Conservation (phyloP, 192 early-diverging fungal species). For the Mortierella claussenii region DNA sequence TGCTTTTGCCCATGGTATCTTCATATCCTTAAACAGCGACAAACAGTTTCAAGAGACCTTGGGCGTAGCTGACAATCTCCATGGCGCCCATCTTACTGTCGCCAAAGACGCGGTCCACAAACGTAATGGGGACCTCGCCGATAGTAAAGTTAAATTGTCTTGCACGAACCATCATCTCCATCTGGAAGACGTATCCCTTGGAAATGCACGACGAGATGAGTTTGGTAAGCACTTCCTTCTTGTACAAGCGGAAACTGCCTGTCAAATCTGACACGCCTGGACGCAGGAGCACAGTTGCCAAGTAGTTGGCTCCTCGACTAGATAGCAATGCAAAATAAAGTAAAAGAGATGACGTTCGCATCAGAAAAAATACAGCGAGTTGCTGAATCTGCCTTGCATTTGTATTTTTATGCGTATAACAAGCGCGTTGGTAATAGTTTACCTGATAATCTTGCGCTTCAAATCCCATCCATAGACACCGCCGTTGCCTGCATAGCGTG, state of each 20-base stretch:
- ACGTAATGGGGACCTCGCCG: conserved; percentile 96
- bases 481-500: conserved; percentile 87
- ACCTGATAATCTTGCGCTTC: conserved; percentile 92
- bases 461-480: conserved; percentile 99
- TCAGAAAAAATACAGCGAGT: too few species aligned
- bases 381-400: too few species aligned
- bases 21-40: conserved; percentile 61
- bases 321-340: not conserved
- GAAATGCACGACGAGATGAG: conserved; percentile 91
- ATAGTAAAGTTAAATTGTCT: conserved; percentile 89
- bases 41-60: conserved; percentile 89
- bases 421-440: not conserved
- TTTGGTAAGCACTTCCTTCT: conserved; percentile 86
- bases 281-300: conserved; percentile 87
- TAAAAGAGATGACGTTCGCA: too few species aligned
- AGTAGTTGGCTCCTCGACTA: conserved; percentile 96
- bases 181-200: conserved; percentile 99
- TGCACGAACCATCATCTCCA: conserved; percentile 99
- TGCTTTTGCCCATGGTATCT: too few species aligned
- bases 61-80: conserved; percentile 94
- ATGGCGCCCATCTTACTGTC: conserved; percentile 95
- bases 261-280: conserved; percentile 95
- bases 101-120: conserved; percentile 98
- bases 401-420: not conserved
- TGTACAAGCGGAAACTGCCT: conserved; percentile 96